Percentiles rank a stretch among this genome's conserved stretches.
These are phyloP conservation scores for Pseudogymnoascus sp. DNA, from an alignment of 2,329 filamentous ascomycete genomes.

Conservation along the genomic window DNA sequence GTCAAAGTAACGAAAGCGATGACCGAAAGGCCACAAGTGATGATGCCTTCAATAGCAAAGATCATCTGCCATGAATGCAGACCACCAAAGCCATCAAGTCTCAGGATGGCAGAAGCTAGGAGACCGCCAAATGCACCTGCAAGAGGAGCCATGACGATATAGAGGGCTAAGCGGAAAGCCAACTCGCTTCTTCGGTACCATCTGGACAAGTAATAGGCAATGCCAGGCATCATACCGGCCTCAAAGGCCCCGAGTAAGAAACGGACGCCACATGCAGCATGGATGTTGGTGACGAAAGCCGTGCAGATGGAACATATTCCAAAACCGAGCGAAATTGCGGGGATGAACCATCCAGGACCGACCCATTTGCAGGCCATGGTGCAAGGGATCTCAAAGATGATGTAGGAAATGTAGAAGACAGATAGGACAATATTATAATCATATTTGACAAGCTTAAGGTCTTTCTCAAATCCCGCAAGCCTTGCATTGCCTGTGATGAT, in stretches of 20 bases:
- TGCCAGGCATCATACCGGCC: constrained; percentile 66
- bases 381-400: constrained; percentile 63
- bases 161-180: constrained; percentile 59
- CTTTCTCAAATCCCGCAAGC: constrained; percentile 56
- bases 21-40: constrained; percentile 49
- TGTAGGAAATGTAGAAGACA: constrained; percentile 66
- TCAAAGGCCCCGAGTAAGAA: constrained; percentile 65
- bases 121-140: constrained; percentile 67
- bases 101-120: constrained; percentile 57
- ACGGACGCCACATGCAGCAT: constrained; percentile 50
- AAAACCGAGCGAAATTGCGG: constrained; percentile 53
- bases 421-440: constrained; percentile 65
- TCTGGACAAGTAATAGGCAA: constrained; percentile 64
- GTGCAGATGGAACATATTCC: constrained; percentile 57
- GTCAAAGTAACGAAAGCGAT: constrained; percentile 59
- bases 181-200: constrained; percentile 67
- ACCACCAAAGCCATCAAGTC: constrained; percentile 49
- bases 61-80: constrained; percentile 61
- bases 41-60: constrained; percentile 64
- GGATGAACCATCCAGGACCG: constrained; percentile 66
- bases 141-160: constrained; percentile 63
- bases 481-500: constrained; percentile 54
- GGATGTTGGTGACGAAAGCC: constrained; percentile 53
- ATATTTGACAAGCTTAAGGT: constrained; percentile 51
- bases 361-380: constrained; percentile 65